Evolutionary conservation across 805 yeast genomes (phyloP).

Genomic region (Spathaspora girioi): DNA sequence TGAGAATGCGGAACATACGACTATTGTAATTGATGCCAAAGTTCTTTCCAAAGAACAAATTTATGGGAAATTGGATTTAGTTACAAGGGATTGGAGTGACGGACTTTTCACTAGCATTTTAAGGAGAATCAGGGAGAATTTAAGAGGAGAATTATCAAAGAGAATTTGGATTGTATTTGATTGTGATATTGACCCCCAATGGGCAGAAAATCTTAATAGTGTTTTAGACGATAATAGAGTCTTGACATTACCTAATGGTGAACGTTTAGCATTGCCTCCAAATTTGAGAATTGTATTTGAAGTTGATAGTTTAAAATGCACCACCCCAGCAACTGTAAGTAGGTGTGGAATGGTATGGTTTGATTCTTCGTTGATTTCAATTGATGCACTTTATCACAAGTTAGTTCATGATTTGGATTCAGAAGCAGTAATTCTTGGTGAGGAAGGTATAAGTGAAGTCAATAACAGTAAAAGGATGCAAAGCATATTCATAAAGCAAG

Average conservation of each 20-base stretch:
- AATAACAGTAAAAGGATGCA: constrained; percentile 9
- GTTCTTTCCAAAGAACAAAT: constrained; percentile 61
- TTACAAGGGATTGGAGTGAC: constrained; percentile 90
- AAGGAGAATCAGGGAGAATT: constrained; percentile 51
- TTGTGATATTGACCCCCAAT: constrained; percentile 89
- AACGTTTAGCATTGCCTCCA: constrained; percentile 63
- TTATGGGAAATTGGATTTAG: constrained; percentile 66
- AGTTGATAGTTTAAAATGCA: constrained; percentile 57
- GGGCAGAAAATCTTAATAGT: constrained; percentile 90
- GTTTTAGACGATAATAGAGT: constrained; percentile 84
- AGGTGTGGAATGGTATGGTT: constrained; percentile 89
- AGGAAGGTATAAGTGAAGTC: constrained; percentile 5
- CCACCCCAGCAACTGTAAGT: constrained; percentile 90
- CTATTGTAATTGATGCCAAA: constrained; percentile 67
- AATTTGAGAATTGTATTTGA: constrained; percentile 74
- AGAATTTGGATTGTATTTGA: constrained; percentile 80
- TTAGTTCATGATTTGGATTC: constrained; percentile 15
- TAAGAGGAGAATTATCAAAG: constrained; percentile 55
- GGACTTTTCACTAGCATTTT: constrained; percentile 73
- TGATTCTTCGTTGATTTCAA: constrained; percentile 29
- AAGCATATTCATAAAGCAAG: constrained; percentile 9
- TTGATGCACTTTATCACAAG: constrained; percentile 13
- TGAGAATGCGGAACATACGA: constrained; percentile 33
- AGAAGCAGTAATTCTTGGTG: constrained; percentile 6
- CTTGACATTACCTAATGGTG: constrained; percentile 86